phyloP scores from a whole-genome alignment of 2,329 filamentous ascomycete species.

The Colletotrichum sp. region DNA sequence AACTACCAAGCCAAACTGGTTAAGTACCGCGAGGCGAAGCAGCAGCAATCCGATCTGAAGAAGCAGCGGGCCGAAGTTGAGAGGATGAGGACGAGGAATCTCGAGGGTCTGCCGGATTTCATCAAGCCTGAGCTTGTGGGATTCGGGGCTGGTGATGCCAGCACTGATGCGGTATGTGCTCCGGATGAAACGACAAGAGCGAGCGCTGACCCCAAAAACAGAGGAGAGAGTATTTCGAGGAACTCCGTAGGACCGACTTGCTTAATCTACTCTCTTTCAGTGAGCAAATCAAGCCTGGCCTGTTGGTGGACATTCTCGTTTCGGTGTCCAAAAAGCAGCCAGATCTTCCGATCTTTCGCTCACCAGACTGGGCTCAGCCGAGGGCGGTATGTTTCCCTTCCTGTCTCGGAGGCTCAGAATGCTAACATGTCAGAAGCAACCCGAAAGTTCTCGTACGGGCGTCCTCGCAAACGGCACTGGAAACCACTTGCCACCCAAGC shows the following conservation, averaged over 20 bases:
- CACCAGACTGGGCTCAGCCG: conserved; percentile 42
- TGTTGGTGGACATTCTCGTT: conserved; percentile 45
- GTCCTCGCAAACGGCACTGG: neutral
- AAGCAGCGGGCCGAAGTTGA: conserved; percentile 32
- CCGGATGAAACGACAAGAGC: neutral
- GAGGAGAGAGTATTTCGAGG: conserved; percentile 44
- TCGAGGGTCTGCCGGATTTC: conserved; percentile 37
- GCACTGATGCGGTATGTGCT: conserved; percentile 32
- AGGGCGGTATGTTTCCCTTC: neutral
- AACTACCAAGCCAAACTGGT: conserved; percentile 16
- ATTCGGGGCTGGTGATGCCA: conserved; percentile 38
- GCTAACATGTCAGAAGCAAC: neutral
- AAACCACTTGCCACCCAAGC: neutral
- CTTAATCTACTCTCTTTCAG: conserved; percentile 45
- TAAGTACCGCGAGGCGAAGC: conserved; percentile 21
- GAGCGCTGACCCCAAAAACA: conserved; percentile 19
- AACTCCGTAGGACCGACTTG: conserved; percentile 40
- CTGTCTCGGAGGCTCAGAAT: neutral
- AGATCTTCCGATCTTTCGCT: conserved; percentile 46
- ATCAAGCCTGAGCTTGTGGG: conserved; percentile 42
- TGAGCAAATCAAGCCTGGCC: conserved; percentile 44
- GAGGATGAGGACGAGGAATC: conserved; percentile 31
- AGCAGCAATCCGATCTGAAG: conserved; percentile 20
- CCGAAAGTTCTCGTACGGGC: neutral
- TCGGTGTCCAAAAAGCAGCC: conserved; percentile 48